Base-by-base conservation (phyloP, 495 filamentous ascomycete species). In the Neurospora terricola region DNA sequence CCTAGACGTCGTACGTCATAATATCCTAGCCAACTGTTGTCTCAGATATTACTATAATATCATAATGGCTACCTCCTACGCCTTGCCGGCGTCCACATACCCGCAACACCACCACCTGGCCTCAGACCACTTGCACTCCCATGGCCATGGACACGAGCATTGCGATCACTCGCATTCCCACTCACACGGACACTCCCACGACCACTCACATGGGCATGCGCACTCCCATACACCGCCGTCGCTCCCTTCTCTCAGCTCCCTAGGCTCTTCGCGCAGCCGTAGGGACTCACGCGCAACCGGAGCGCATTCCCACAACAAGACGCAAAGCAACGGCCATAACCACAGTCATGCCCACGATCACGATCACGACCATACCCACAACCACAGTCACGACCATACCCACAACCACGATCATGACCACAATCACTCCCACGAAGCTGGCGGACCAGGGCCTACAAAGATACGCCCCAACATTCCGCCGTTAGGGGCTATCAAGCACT, bases 31-130 rank as follows among this genome's bases (percentile, higher is more conserved):
- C 36, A 74, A 42, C 5, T n/a, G 45, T 27, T 66, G 18, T 37
- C 39, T 34, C 27, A n/a, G 68, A 54, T 48, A 69, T 66, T 34
- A 18, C 39, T 62, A 62, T 16, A 62, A 66, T 10, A 23, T 37
- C 69, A 77, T 54, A 34, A 87, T 87, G 85, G 82, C 83, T 39
- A 82, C 87, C 14, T 83, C 86, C 2, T 88, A 87, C 75, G 84
- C 83, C 54, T 80, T 87, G 38, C 86, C 86, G 38, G 81, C 83
- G 45, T 80, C 86, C 42, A 80, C 85, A 30, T 77, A 87, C 69
- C 79, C 84, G 18, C 81, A 86, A 59, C 82, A 85, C 77, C 77
- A 80, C 38, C 80, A 82, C 45, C 81, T 80, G 74, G 78, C 76
- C 8, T 75, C 80, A 43, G 77, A 77, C 27, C 75, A 73, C 38